These are phyloP conservation scores for Sarcocystis neurona DNA, from an alignment of 169 alveolate species.

Conservation along the genomic window DNA sequence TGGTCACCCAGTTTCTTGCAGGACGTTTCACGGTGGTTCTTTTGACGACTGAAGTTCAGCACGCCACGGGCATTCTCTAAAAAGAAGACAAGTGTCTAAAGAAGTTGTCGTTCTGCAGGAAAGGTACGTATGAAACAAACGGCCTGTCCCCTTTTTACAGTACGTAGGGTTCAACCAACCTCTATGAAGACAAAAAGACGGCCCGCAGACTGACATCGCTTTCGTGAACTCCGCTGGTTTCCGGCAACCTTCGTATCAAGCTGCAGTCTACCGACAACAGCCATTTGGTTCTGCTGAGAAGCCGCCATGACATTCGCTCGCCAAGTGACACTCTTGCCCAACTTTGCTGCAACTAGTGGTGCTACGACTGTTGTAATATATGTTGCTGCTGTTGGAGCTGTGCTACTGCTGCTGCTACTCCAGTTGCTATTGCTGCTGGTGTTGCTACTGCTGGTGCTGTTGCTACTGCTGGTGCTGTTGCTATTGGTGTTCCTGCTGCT, in stretches of 20 bases:
- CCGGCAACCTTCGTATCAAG: neutral
- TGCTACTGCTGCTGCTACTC: slow-evolving; percentile 19
- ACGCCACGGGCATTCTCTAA: too few relatives aligned
- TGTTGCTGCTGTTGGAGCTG: neutral
- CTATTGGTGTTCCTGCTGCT: neutral
- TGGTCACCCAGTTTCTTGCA: too few relatives aligned
- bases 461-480: neutral
- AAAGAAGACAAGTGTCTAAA: too few relatives aligned
- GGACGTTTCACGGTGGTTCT: too few relatives aligned
- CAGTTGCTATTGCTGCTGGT: slow-evolving; percentile 5
- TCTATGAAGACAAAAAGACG: neutral
- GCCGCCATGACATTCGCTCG: neutral
- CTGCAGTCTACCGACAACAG: neutral
- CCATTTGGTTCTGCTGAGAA: neutral
- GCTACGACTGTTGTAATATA: neutral
- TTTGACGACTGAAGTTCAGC: too few relatives aligned
- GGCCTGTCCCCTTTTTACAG: too few relatives aligned
- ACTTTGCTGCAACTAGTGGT: neutral
- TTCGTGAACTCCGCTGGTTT: neutral
- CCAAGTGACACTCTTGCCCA: neutral
- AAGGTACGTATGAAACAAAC: too few relatives aligned
- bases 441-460: neutral
- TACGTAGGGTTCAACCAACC: too few relatives aligned
- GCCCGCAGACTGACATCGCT: neutral
- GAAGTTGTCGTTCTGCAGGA: too few relatives aligned